Conservation (phyloP, 2,329 filamentous ascomycete genomes). For the Polychaeton citri region DNA sequence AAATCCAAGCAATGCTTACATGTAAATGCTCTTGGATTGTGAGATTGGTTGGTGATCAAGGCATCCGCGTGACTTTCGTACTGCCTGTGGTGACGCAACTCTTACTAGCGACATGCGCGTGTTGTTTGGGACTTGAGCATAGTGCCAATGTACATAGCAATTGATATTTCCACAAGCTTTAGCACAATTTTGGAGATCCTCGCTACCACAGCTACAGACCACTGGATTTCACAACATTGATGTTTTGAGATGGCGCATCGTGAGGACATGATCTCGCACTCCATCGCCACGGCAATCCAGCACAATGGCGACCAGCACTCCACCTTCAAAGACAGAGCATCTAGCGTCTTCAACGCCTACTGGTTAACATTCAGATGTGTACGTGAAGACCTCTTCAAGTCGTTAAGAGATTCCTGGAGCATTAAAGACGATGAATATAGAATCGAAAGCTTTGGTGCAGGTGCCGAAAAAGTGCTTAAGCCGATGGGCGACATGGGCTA, state of each 20-base stretch:
- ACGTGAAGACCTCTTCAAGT: constrained; percentile 35
- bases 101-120: too few relatives aligned
- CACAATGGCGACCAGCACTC: constrained; percentile 1
- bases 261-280: constrained; percentile 1
- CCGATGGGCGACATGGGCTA: constrained; percentile 58
- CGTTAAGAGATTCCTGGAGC: constrained; percentile 40
- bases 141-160: too few relatives aligned
- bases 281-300: constrained; percentile 3
- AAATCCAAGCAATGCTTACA: too few relatives aligned
- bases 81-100: too few relatives aligned
- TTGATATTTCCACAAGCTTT: too few relatives aligned
- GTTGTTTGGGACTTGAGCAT: too few relatives aligned
- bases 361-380: constrained; percentile 22
- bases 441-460: constrained; percentile 35
- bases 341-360: constrained; percentile 11
- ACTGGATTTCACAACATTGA: too few relatives aligned
- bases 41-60: too few relatives aligned
- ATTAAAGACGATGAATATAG: constrained; percentile 42
- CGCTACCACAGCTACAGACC: too few relatives aligned
- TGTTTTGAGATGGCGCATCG: constrained; percentile 1
- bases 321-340: background rate
- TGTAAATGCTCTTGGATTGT: too few relatives aligned
- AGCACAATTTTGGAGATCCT: too few relatives aligned
- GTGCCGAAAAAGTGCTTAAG: constrained; percentile 32
- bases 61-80: too few relatives aligned